Evolutionary conservation across 257 asterid genomes (phyloP), one percentile per base, ranked within the genome.

Genomic region (Salvia miltiorrhiza): DNA sequence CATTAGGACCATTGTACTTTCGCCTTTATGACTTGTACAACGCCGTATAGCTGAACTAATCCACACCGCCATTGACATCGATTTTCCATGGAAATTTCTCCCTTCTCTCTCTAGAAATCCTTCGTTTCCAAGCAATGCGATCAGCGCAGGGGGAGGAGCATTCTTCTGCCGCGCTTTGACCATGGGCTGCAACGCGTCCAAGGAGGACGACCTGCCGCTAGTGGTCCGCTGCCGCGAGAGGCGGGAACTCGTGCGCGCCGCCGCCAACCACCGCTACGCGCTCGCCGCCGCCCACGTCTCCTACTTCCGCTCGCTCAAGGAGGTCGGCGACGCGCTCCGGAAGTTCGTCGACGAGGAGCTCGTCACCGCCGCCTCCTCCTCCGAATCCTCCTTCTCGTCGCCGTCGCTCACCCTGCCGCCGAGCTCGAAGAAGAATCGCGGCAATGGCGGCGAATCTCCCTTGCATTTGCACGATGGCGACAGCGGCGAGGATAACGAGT

Each of bases 211-310:
- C 74, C 73, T 87, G 73, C 95, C 90, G 52, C 62, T 90, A 72
- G 96, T 94, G 43, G 79, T 86, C 40, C 93, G 97, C 35, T 94
- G 99, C 77, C 88, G 91, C 8, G 89, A 89, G 86, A 67, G 99
- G 68, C 77, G 84, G 21, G 95, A 94, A 35, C 81, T 94, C 62
- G 75, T 94, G 9, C 92, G 86, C 78, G 85, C 86, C 59, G 97
- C 97, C 76, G 95, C 95, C 32, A 82, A 87, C 81, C 84, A 91
- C 81, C 91, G 97, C 67, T 94, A 84, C 79, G 93, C 95, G 4
- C 86, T 94, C 43, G 93, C 99, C n/a, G 88, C 96, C 32, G 96
- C 97, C 6, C 99, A 94, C 77, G 77, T 91, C 17, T 78, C 97
- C 14, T 91, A 91, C 65, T 94, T 94, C 71, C 86, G 77, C 21